Percentiles rank a stretch among this genome's conserved stretches.
These are phyloP conservation scores for Phlyctochytrium arcticum DNA, from an alignment of 192 early-diverging fungal species.

Conservation along the genomic window DNA sequence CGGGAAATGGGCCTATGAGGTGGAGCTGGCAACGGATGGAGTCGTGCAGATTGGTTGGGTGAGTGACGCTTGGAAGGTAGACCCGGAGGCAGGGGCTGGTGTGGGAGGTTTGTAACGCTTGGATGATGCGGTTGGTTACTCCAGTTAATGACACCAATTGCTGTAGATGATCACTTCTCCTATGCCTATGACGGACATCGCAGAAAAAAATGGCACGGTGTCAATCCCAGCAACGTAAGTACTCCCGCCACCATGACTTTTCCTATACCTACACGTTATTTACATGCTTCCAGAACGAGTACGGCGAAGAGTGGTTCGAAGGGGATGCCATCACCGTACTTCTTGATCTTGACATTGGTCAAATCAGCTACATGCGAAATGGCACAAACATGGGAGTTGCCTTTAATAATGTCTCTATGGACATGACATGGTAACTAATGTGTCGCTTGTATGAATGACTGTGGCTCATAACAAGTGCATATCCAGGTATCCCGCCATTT, in stretches of 20 bases:
- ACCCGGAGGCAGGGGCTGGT: constrained; percentile 75
- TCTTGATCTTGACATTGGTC: constrained; percentile 61
- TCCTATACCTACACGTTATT: not conserved
- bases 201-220: constrained; percentile 67
- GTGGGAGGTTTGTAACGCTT: constrained; percentile 61
- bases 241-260: not conserved
- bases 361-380: constrained; percentile 63
- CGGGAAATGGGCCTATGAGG: constrained; percentile 74
- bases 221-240: constrained; percentile 24
- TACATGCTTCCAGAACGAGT: constrained; percentile 33
- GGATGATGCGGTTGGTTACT: not conserved
- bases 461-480: too few relatives aligned
- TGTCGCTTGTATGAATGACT: not conserved
- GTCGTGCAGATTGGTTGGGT: constrained; percentile 86
- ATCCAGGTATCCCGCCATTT: constrained; percentile 62
- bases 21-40: constrained; percentile 58
- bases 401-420: constrained; percentile 47
- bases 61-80: constrained; percentile 53
- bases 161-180: constrained; percentile 52
- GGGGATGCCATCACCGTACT: constrained; percentile 51
- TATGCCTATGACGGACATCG: constrained; percentile 77
- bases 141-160: not conserved
- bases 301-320: constrained; percentile 44
- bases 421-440: constrained; percentile 1
- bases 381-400: constrained; percentile 64